Evolutionary conservation across 2,329 filamentous ascomycete genomes (phyloP), one percentile per base, ranked within the genome.

Genomic region (Pyrenochaeta sp.): DNA sequence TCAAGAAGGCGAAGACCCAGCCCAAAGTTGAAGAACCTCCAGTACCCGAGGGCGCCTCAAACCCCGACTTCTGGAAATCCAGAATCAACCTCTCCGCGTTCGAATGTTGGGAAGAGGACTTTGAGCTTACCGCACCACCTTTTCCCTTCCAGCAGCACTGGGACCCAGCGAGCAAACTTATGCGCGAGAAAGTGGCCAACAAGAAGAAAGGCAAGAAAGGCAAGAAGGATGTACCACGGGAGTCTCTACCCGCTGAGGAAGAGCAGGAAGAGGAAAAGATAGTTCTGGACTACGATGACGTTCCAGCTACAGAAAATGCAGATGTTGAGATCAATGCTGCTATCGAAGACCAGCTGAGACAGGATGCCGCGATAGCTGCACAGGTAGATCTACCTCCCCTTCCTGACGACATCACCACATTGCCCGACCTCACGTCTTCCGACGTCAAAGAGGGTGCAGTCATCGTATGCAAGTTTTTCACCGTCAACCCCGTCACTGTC

Each of bases 91-190:
- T 96, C 59, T 85, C 86, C 25, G 93, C 92, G 24, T 91, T 96
- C 0, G 94, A 98, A 75, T 97, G 93, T 77, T 87, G 88, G 61
- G 84, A 91, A n/a, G 72, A 77, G 47, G 72, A 75, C 2, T 68
- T 70, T 32, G 80, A 85, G 32, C 81, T 96, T 45, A 90, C 86
- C 52, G 85, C 91, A 34, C 93, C 94, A 0, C 91, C 93, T 0
- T 97, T 96, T 71, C 93, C 93, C 0, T 97, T 97, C 75, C 83
- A 91, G 15, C 93, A 97, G 75, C 86, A 91, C 46, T 97, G 93
- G 94, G 92, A 96, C 76, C 85, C 86, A 3, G 89, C 92, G 59
- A 91, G 93, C 68, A 84, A 86, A 70, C 49, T 72, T 64, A 69
- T 82, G 81, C 63, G 77, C 76, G 37, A 86, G 82, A 88, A 89